These are phyloP conservation scores for Phytophthora gonapodyides DNA, from an alignment of 352 stramenopile genomes.

Conservation along the genomic window DNA sequence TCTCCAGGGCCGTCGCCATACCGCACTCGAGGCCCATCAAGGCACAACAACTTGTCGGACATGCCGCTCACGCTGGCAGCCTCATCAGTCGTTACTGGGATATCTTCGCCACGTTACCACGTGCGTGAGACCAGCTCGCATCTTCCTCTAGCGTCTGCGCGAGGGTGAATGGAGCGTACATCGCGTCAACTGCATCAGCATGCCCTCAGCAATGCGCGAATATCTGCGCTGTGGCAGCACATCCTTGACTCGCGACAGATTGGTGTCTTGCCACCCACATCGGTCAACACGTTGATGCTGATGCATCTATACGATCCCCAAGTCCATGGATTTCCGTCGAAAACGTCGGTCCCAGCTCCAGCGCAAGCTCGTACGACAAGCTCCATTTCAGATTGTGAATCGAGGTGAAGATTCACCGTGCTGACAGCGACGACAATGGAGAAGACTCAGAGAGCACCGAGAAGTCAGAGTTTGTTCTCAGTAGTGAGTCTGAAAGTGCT, in stretches of 20 bases:
- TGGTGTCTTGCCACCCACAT: too few species aligned
- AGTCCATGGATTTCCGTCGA: too few species aligned
- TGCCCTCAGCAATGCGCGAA: not conserved
- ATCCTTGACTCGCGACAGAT: not conserved
- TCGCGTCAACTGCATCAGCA: not conserved
- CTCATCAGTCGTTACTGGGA: conserved; percentile 16
- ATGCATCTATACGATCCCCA: too few species aligned
- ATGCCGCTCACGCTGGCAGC: not conserved
- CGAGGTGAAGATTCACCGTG: too few species aligned
- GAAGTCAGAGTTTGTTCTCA: too few species aligned
- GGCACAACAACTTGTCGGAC: not conserved
- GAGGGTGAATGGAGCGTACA: not conserved
- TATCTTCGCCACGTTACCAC: conserved; percentile 25
- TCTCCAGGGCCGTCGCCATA: not conserved
- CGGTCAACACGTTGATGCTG: too few species aligned
- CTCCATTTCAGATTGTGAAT: too few species aligned
- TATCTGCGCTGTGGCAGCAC: not conserved
- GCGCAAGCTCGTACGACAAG: too few species aligned
- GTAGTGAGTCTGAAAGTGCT: too few species aligned
- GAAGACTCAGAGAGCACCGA: too few species aligned
- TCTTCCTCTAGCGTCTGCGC: conserved; percentile 21
- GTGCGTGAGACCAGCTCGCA: conserved; percentile 12
- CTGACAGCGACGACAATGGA: too few species aligned
- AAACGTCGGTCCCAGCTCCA: too few species aligned
- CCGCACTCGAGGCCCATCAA: not conserved